phyloP scores from a whole-genome alignment of 2,329 filamentous ascomycete species.

The Neonectria sp. region DNA sequence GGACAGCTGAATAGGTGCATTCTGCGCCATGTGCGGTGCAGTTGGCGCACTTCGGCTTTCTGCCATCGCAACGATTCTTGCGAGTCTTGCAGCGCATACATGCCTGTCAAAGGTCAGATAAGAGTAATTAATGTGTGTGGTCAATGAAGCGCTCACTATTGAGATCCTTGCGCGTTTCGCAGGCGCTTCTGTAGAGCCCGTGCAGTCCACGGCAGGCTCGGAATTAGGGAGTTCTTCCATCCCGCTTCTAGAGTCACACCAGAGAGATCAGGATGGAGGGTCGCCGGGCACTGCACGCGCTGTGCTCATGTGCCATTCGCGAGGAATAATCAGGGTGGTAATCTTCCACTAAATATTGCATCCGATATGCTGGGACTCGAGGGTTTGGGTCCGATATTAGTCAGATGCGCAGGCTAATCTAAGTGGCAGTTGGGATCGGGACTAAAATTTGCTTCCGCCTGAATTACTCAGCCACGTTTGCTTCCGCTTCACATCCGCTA shows the following conservation, averaged over 20 bases:
- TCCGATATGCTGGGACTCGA: background rate
- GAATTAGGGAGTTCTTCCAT: background rate
- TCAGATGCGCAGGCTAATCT: background rate
- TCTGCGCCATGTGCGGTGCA: background rate
- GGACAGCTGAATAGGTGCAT: background rate
- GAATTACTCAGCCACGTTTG: background rate
- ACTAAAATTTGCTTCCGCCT: background rate
- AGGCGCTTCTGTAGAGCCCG: background rate
- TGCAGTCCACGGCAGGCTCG: background rate
- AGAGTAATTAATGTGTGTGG: fast-evolving
- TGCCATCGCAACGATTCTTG: background rate
- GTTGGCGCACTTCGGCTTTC: background rate
- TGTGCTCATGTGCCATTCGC: background rate
- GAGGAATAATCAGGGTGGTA: background rate
- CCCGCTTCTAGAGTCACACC: background rate
- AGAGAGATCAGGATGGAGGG: background rate
- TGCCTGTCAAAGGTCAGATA: background rate
- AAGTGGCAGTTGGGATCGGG: background rate
- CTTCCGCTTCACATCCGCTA: background rate
- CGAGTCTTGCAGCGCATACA: background rate
- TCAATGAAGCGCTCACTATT: background rate
- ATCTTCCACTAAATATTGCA: background rate
- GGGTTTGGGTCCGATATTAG: background rate
- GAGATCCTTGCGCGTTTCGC: background rate
- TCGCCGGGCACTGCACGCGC: background rate